Conservation (phyloP, 2,329 filamentous ascomycete genomes). For the Fusarium redolens region DNA sequence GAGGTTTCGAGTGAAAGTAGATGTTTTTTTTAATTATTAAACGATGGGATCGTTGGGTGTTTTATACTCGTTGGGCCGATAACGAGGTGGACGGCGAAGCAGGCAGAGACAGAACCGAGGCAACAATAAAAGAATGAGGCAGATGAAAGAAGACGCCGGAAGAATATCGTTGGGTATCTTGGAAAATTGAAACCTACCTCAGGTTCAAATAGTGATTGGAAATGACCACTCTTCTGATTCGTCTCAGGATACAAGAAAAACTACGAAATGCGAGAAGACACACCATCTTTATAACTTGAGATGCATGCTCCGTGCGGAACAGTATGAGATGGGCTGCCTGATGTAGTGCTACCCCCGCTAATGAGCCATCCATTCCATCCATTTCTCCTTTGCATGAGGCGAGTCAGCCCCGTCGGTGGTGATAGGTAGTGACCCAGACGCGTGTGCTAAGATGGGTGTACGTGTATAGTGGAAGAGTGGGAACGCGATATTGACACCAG, state of each 20-base stretch:
- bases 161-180: slow-evolving; percentile 20
- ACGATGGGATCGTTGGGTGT: slow-evolving; percentile 3
- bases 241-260: slow-evolving; percentile 8
- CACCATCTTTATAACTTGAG: slow-evolving; percentile 44
- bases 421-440: slow-evolving; percentile 39
- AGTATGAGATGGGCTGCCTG: slow-evolving; percentile 35
- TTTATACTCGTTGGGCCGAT: slow-evolving; percentile 28
- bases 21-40: slow-evolving; percentile 21
- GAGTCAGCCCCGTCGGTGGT: slow-evolving; percentile 38
- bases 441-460: slow-evolving; percentile 4
- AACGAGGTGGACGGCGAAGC: slow-evolving; percentile 5
- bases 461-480: slow-evolving; percentile 23
- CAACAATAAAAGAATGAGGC: slow-evolving; percentile 27
- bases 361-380: slow-evolving; percentile 8
- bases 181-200: slow-evolving; percentile 47
- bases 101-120: slow-evolving; percentile 25
- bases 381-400: slow-evolving; percentile 29
- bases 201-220: slow-evolving; percentile 40
- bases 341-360: slow-evolving; percentile 36
- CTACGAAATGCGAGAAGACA: slow-evolving; percentile 10
- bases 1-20: background rate
- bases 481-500: slow-evolving; percentile 10
- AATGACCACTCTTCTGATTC: slow-evolving; percentile 37
- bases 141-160: slow-evolving; percentile 23
- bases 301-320: slow-evolving; percentile 40